Evolutionary conservation across 1,284 basidiomycete genomes (phyloP).

Genomic region (Macrocystidia cucumis): DNA sequence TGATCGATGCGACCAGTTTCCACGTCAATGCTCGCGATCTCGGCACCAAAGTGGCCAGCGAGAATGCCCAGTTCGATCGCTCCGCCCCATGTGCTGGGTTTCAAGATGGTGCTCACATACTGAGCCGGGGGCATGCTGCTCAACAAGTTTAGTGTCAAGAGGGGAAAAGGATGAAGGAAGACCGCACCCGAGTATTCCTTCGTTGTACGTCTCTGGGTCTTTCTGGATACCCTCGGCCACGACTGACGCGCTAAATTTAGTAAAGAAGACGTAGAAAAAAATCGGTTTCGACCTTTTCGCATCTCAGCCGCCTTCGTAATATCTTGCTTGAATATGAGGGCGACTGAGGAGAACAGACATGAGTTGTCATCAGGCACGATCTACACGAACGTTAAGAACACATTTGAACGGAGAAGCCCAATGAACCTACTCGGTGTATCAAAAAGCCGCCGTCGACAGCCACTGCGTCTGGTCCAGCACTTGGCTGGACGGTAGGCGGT

Average conservation of each 20-base stretch:
- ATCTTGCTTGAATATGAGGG: conserved; percentile 78
- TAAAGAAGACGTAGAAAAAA: conserved; percentile 2
- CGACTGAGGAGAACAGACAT: conserved; percentile 84
- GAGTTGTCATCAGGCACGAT: conserved; percentile 91
- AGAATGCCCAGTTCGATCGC: conserved; percentile 87
- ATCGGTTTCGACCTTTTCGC: conserved; percentile 43
- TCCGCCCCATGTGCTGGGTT: conserved; percentile 84
- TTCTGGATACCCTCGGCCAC: conserved; percentile 73
- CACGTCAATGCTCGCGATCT: conserved; percentile 88
- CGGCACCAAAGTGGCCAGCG: conserved; percentile 71
- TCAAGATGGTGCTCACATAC: conserved; percentile 78
- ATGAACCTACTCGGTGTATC: conserved; percentile 54
- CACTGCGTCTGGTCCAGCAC: conserved; percentile 48
- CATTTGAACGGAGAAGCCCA: conserved; percentile 1
- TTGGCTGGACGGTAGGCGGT: conserved; percentile 6
- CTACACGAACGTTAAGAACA: conserved; percentile 26
- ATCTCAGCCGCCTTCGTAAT: conserved; percentile 59
- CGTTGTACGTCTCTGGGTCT: conserved; percentile 68
- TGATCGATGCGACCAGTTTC: conserved; percentile 86
- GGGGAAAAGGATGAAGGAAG: conserved; percentile 3
- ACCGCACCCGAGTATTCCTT: conserved; percentile 77
- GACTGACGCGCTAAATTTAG: conserved; percentile 34
- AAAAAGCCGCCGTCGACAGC: conserved; percentile 53
- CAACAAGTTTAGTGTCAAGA: conserved; percentile 1
- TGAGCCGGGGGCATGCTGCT: conserved; percentile 57